Conservation (phyloP, 768 basidiomycete genomes). For the Tricholoma terreum region DNA sequence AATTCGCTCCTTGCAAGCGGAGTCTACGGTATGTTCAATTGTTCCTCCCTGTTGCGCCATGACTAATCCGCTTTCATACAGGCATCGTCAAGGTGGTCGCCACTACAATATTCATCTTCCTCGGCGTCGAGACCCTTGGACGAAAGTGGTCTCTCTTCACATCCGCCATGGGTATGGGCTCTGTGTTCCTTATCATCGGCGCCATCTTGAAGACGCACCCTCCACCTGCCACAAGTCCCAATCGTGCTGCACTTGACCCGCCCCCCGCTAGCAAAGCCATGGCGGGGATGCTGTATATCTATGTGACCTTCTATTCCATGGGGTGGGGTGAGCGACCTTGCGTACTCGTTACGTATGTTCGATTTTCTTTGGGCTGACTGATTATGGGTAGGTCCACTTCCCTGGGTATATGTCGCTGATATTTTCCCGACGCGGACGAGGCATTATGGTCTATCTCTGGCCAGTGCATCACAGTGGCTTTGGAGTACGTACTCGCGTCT, state of each 20-base stretch:
- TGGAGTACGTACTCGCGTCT: constrained; percentile 48
- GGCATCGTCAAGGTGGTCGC: constrained; percentile 66
- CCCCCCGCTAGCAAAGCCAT: constrained; percentile 68
- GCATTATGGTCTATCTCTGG: constrained; percentile 75
- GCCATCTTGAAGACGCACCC: constrained; percentile 81
- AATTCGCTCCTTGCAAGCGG: constrained; percentile 71
- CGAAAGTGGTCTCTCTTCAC: constrained; percentile 69
- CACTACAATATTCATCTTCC: constrained; percentile 63
- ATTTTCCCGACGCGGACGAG: constrained; percentile 86
- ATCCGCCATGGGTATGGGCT: constrained; percentile 78
- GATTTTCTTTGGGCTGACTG: constrained; percentile 24
- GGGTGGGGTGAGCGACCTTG: constrained; percentile 58
- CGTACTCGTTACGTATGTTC: neutral
- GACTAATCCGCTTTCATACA: neutral
- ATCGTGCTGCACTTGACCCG: constrained; percentile 17
- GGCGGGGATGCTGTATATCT: constrained; percentile 84
- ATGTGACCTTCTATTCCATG: constrained; percentile 83
- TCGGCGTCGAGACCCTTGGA: constrained; percentile 66
- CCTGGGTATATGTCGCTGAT: constrained; percentile 69
- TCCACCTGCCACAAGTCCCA: constrained; percentile 32
- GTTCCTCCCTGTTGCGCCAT: too few species aligned
- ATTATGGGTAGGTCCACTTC: constrained; percentile 33
- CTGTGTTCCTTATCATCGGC: constrained; percentile 81
- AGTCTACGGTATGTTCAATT: constrained; percentile 43
- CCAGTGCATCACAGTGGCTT: constrained; percentile 79